Base-by-base conservation (phyloP, 768 basidiomycete genomes). In the Coprinopsis sp. region DNA sequence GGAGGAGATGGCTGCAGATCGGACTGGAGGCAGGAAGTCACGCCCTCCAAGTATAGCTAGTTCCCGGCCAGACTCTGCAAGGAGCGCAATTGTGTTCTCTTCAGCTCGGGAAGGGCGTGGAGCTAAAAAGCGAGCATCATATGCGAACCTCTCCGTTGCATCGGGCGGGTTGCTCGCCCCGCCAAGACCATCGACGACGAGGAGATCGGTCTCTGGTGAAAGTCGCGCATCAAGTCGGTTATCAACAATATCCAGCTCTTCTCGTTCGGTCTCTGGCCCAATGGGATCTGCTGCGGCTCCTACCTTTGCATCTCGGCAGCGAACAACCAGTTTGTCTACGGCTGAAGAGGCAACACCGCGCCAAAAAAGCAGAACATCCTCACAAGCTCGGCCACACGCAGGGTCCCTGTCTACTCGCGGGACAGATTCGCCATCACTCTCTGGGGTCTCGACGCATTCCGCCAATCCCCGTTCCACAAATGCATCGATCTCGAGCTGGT, bases 281-380 rank as follows among this genome's bases (percentile, higher is more conserved):
- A 63, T 77, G 47, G 54, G 70, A n/a, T 66, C 74, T 16, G 41
- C 87, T 16, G 73, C 76, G 50, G 69, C 70, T 24, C 74, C 89
- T 3, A 92, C 90, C 6, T 88, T 82, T 61, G 76, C 90, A 25
- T 91, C 90, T n/a, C 79, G 90, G 24, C 90, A 91, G 56, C 77
- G 90, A 18, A 90, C 88, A 18, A 65, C 73, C 25, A 91, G 89
- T 58, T 62, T 84, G 10, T 74, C 71, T 33, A 63, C 70, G 49
- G 62, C 70, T 11, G 61, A 19, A 58, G 69, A 34, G 11, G 60
- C 67, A 7, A 58, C 59, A 39, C 66, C 68, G 25, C 62, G 60
- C 36, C 62, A 63, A 28, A 58, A 69, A 25, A 58, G 69, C 13
- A 41, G 34, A 3, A 45, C 28, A 31, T 50, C 33, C 18, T 64